Base-by-base conservation (phyloP, 257 asterid species). In the Solanum medicagineum region DNA sequence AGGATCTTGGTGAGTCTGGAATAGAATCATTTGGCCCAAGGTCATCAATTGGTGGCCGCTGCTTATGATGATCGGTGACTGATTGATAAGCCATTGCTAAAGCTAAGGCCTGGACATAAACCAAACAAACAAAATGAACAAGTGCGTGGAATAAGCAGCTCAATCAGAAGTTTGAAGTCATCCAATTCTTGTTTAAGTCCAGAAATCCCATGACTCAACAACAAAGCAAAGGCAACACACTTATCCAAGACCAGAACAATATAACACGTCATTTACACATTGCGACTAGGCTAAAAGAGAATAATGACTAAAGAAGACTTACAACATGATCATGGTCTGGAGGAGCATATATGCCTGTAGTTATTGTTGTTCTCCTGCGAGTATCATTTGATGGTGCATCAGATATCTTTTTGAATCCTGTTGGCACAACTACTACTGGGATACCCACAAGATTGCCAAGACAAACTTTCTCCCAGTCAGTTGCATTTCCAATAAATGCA, bases 401-500 rank as follows among this genome's bases (percentile, higher is more conserved):
- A 1, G 93, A 40, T 86, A 95, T 91, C 86, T 84, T 90, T 88
- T 92, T 92, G 45, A 94, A 92, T 83, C 98, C 99, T 8, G 98
- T 91, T 12, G 98, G 98, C 73, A 96, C 86, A 20, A 96, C 92
- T 45, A 96, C 85, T 12, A 94, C 94, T 8, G 99, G 98, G 85
- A 95, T 90, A 63, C 99, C 99, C 22, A 94, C 97, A 51, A 95
- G 98, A 89, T 96, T 94, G 65, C 97, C 96, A 15, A 95, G 90
- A 20, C 94, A 92, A 45, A 96, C 98, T 49, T 75, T 89, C 87
- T 96, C 99, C 98, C 98, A 95, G 75, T 95, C 98, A 0, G 98
- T 96, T 51, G 90, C 97, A 66, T 94, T 96, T 83, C 98, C 98
- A 45, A 96, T 88, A 81, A 96, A 95, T 26, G 99, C 98, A 70